phyloP scores from a whole-genome alignment of 1,139 yeast genomes.

The Suhomyces panamericanus region DNA sequence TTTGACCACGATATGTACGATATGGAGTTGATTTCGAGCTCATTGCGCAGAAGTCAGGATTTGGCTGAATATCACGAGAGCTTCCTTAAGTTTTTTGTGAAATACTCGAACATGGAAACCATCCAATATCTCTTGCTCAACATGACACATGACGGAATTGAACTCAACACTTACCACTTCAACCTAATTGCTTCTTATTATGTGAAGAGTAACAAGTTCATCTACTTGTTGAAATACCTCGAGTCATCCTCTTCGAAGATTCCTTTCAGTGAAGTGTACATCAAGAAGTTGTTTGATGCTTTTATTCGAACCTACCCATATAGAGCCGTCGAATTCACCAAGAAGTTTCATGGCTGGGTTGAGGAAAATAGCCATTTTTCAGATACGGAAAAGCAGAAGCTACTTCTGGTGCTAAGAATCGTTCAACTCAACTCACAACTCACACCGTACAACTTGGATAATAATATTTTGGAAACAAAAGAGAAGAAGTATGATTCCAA shows the following conservation, averaged over 20 bases:
- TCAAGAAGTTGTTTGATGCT: conserved; percentile 28
- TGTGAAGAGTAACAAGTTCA: conserved; percentile 26
- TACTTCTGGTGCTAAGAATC: conserved; percentile 21
- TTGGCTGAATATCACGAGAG: conserved; percentile 21
- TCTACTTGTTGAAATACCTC: conserved; percentile 28
- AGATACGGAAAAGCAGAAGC: conserved; percentile 9
- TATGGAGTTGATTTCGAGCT: conserved; percentile 22
- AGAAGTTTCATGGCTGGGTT: conserved; percentile 28
- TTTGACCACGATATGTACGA: conserved; percentile 22
- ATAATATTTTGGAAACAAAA: conserved; percentile 17
- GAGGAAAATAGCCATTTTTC: conserved; percentile 10
- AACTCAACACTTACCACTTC: conserved; percentile 19
- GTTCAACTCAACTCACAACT: conserved; percentile 30
- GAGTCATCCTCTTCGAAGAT: conserved; percentile 20
- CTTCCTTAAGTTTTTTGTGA: conserved; percentile 22
- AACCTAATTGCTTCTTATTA: conserved; percentile 28
- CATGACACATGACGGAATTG: conserved; percentile 16
- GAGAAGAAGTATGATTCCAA: conserved; percentile 22
- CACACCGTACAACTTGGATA: conserved; percentile 30
- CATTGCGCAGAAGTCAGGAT: conserved; percentile 14
- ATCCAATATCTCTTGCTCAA: conserved; percentile 26
- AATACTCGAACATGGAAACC: conserved; percentile 22
- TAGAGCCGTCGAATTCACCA: conserved; percentile 27
- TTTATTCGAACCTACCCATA: conserved; percentile 40
- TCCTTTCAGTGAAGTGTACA: conserved; percentile 24